Evolutionary conservation across 352 stramenopile species (phyloP).

Genomic region (Phytophthora sojae): DNA sequence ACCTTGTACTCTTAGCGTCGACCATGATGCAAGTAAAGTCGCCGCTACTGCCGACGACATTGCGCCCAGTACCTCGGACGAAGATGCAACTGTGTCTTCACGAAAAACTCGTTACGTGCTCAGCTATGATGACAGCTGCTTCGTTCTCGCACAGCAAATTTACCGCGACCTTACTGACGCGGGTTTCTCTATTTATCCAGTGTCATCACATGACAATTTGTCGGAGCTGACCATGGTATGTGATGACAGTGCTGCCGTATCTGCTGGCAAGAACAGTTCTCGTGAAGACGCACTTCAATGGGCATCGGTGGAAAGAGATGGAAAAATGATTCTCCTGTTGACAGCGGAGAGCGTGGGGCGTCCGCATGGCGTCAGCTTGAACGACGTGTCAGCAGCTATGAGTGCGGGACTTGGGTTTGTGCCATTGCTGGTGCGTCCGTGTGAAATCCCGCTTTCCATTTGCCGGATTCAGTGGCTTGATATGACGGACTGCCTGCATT

Average conservation of each 20-base stretch:
- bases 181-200: constrained; percentile 56
- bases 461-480: constrained; percentile 87
- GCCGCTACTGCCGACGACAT: background rate
- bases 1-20: background rate
- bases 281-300: constrained; percentile 70
- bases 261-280: background rate
- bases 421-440: constrained; percentile 73
- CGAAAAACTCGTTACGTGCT: constrained; percentile 61
- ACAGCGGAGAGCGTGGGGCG: constrained; percentile 77
- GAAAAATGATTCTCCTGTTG: constrained; percentile 74
- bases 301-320: constrained; percentile 62
- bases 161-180: constrained; percentile 55
- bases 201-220: constrained; percentile 15
- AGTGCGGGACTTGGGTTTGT: constrained; percentile 72
- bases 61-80: background rate
- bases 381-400: constrained; percentile 82
- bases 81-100: constrained; percentile 3
- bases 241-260: background rate
- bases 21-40: background rate
- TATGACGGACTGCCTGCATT: constrained; percentile 72
- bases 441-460: constrained; percentile 83
- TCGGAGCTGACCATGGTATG: background rate
- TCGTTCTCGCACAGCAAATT: constrained; percentile 57
- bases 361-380: constrained; percentile 69
- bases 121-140: constrained; percentile 76